Evolutionary conservation across 148 eudicot genomes (phyloP).

Genomic region (Agrostemma githago): DNA sequence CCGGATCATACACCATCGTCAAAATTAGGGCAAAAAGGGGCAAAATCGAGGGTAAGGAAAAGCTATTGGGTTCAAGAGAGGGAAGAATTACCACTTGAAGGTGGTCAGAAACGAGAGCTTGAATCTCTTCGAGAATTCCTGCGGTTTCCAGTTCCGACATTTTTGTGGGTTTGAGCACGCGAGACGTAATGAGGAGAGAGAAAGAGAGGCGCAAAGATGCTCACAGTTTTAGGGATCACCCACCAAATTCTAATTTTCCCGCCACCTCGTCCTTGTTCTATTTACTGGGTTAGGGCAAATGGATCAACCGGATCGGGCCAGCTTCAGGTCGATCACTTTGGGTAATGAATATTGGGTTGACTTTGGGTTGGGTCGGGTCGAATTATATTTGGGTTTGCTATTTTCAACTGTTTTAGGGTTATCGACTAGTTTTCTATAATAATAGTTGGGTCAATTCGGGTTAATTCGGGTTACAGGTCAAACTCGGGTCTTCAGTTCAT

Average conservation of each 20-base stretch:
- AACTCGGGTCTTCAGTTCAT: background rate
- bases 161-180: background rate
- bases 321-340: too few relatives aligned
- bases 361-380: background rate
- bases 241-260: constrained; percentile 14
- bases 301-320: too few relatives aligned
- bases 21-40: constrained; percentile 10
- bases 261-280: constrained; percentile 15
- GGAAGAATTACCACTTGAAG: constrained; percentile 77
- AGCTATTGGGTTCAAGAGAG: background rate
- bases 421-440: too few relatives aligned
- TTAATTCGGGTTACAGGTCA: too few relatives aligned
- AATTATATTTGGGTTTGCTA: background rate
- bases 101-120: constrained; percentile 62
- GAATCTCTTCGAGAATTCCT: constrained; percentile 74
- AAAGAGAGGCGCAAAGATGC: constrained; percentile 10
- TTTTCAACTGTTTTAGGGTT: too few relatives aligned
- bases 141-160: constrained; percentile 76
- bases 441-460: too few relatives aligned
- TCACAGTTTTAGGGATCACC: background rate
- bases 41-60: background rate
- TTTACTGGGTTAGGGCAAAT: background rate
- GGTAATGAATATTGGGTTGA: background rate
- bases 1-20: too few relatives aligned
- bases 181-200: background rate